These are phyloP conservation scores for Bolboschoenus planiculmis DNA, from an alignment of 176 grass and related monocot genomes.

Conservation along the genomic window DNA sequence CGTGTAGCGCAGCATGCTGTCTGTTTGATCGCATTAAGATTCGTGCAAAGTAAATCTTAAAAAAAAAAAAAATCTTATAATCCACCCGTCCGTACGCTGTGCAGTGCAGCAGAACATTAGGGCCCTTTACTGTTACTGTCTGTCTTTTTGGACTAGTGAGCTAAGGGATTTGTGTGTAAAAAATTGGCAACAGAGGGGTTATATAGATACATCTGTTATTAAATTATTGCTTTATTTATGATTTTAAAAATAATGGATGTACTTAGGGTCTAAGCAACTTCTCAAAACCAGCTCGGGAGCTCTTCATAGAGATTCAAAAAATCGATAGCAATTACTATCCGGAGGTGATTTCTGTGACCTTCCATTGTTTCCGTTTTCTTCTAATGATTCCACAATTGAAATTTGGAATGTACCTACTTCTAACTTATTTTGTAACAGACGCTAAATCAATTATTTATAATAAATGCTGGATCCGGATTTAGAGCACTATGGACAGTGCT, in stretches of 20 bases:
- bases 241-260: conserved; percentile 25
- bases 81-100: no score
- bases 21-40: no score
- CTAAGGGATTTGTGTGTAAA: not conserved
- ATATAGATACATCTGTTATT: not conserved
- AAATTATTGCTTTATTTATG: not conserved
- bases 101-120: no score
- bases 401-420: conserved; percentile 23
- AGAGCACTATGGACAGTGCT: conserved; percentile 83
- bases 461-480: conserved; percentile 96
- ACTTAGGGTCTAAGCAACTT: conserved; percentile 70
- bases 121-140: no score
- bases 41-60: no score
- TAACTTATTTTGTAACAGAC: conserved; percentile 48
- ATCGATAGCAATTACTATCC: conserved; percentile 96
- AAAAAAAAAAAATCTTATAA: no score
- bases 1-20: no score
- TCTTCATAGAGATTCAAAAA: conserved; percentile 89
- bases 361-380: not conserved
- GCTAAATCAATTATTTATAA: conserved; percentile 82
- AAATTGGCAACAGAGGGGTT: not conserved
- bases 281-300: conserved; percentile 70
- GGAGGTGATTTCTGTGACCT: conserved; percentile 43
- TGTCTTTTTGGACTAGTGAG: no score
- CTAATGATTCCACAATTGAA: conserved; percentile 9